Evolutionary conservation across 2,329 filamentous ascomycete species (phyloP).

Genomic region (Diaporthe aspalathi): DNA sequence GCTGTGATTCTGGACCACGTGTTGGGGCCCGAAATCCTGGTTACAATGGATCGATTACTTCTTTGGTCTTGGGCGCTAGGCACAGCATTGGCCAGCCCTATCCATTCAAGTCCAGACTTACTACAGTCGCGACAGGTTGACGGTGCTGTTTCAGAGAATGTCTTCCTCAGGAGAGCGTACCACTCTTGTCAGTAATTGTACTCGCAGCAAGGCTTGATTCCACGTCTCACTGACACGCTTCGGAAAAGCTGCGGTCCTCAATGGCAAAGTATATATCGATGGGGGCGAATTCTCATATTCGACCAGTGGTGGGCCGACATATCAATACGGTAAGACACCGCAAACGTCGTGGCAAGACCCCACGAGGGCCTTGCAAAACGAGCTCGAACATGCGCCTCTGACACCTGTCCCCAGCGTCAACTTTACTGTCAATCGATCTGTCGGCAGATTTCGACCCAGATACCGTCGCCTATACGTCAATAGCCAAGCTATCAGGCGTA

Average conservation of each 20-base stretch:
- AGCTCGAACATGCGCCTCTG: not conserved
- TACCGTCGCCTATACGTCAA: not conserved
- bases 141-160: not conserved
- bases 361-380: not conserved
- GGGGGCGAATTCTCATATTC: conserved; percentile 21
- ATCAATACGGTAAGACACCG: conserved; percentile 8
- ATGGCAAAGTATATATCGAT: conserved; percentile 4
- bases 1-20: not conserved
- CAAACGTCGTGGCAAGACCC: not conserved
- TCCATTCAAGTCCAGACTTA: not conserved
- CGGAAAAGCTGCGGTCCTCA: conserved; percentile 13
- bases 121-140: not conserved
- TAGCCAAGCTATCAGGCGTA: conserved; percentile 24
- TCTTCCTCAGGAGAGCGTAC: conserved; percentile 1
- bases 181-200: not conserved
- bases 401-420: not conserved
- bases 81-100: not conserved
- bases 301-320: not conserved
- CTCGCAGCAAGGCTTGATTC: not conserved
- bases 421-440: conserved; percentile 19
- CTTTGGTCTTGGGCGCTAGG: not conserved
- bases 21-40: not conserved
- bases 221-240: not conserved
- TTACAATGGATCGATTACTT: not conserved
- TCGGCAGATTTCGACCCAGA: conserved; percentile 19